Base-by-base conservation (phyloP, 164 flowering plant species). In the Umbellularia californica region DNA sequence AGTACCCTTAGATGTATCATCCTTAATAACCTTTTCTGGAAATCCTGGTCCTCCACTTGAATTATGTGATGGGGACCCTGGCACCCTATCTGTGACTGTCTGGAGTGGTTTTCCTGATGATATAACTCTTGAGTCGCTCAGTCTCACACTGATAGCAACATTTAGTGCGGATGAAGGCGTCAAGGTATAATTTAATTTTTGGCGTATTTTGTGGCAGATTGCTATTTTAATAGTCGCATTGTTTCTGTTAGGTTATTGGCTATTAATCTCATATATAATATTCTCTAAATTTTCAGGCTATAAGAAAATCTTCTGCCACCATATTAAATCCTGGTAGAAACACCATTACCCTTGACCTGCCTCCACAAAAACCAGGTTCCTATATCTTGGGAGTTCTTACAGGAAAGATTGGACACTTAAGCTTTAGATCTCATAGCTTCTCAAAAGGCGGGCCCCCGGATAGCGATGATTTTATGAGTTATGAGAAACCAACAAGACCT, bases 101-200 rank as follows among this genome's bases (percentile, higher is more conserved):
- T 95, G 98, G 99, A 93, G 99, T 85, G 99, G 97, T 77, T 95
- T 95, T 85, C 99, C 99, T 71, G 98, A 93, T 88, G 95, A 92
- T 80, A 95, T 95, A 72, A 87, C 91, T 74, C 97, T 95, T 75
- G 98, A 95, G 70, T 88, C 95, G 51, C 90, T 95, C 5, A 92
- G 88, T 82, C 90, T 95, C 62, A 92, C 97, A 33, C 83, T 95
- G 75, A 85, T 79, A 72, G 94, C 96, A 50, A 91, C 93, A 58
- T 81, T 78, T 81, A 88, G 86, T 83, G 91, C 33, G 10, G 76
- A 67, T 73, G 70, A 73, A 73, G 97, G 97, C 77, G 91, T 83
- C 30, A 90, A 93, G 98, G 99, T 95, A 74, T 78, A 73, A 51
- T 71, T 74, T 66, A 41, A 25, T 69, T 70, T 62, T 17, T 33